phyloP scores from a whole-genome alignment of 208 protist species.

The Leishmania gerbilli region DNA sequence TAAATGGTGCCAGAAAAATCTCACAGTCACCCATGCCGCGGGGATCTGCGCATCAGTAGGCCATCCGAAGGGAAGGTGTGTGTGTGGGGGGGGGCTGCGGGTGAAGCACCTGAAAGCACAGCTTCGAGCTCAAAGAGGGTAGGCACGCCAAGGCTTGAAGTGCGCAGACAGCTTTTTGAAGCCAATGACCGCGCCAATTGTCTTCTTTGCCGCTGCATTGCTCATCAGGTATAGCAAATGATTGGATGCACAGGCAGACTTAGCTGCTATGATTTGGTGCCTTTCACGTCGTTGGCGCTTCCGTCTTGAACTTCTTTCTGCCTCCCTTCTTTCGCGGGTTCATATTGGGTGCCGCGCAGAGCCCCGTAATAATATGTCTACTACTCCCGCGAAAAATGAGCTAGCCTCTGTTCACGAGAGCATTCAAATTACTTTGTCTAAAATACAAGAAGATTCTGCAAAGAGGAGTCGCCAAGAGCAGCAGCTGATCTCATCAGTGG shows the following conservation, averaged over 20 bases:
- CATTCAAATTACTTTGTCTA: not conserved
- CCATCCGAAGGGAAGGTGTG: not conserved
- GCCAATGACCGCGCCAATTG: too few relatives aligned
- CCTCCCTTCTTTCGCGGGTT: not conserved
- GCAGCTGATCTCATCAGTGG: not conserved
- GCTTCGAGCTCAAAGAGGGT: not conserved
- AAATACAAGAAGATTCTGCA: not conserved
- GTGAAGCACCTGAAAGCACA: not conserved
- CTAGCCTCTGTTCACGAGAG: not conserved
- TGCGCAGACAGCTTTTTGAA: not conserved
- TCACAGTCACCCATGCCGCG: not conserved
- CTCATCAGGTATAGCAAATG: too few relatives aligned
- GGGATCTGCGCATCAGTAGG: not conserved
- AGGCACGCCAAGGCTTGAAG: not conserved
- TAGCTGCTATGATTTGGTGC: not conserved
- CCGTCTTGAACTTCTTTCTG: not conserved
- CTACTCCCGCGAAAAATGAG: not conserved
- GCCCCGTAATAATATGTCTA: not conserved
- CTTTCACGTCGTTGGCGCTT: not conserved
- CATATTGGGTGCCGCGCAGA: not conserved
- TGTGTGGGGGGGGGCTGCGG: not conserved
- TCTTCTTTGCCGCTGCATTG: not conserved
- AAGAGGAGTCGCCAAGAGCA: conserved; percentile 1
- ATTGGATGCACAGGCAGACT: not conserved
- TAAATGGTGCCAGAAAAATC: not conserved